Conservation (phyloP, 1,284 basidiomycete genomes). For the Anthracocystis walkeri region DNA sequence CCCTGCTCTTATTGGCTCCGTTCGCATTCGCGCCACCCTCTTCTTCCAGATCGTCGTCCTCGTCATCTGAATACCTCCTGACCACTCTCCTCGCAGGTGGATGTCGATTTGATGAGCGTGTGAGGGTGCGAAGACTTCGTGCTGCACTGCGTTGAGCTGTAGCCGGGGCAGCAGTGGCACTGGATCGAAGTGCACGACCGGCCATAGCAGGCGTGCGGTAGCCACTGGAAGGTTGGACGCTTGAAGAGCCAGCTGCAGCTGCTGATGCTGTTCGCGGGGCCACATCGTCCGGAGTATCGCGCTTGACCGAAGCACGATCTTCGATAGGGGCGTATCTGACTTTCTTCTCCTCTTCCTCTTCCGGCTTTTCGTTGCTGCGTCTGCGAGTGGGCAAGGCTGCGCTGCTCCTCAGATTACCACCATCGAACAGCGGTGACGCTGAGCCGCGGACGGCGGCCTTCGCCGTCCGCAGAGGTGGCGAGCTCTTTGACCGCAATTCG, state of each 20-base stretch:
- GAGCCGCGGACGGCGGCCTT: conserved; percentile 12
- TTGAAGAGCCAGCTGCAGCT: conserved; percentile 16
- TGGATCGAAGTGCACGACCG: conserved; percentile 36
- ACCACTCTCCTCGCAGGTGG: conserved; percentile 57
- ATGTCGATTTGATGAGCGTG: conserved; percentile 47
- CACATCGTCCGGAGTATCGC: conserved; percentile 32
- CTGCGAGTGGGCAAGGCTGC: conserved; percentile 22
- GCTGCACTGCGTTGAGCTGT: conserved; percentile 46
- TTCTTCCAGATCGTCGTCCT: conserved; percentile 53
- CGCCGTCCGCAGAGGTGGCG: conserved; percentile 28
- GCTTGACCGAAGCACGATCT: conserved; percentile 35
- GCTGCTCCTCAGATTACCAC: conserved; percentile 8
- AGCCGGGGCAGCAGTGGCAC: conserved; percentile 24
- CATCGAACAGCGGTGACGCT: conserved; percentile 22
- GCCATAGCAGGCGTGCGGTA: conserved; percentile 55
- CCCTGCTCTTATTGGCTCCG: conserved; percentile 20
- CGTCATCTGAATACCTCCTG: conserved; percentile 61
- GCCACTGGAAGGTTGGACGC: conserved; percentile 21
- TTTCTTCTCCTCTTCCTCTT: conserved; percentile 42
- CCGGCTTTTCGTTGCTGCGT: conserved; percentile 30
- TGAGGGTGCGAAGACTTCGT: conserved; percentile 46
- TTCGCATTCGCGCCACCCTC: conserved; percentile 16
- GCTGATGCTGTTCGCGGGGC: conserved; percentile 5
- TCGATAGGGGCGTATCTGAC: conserved; percentile 40
- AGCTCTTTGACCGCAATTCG: conserved; percentile 41